Evolutionary conservation across 805 yeast species (phyloP), one percentile per base, ranked within the genome.

Genomic region (Metschnikowia peoriensis): DNA sequence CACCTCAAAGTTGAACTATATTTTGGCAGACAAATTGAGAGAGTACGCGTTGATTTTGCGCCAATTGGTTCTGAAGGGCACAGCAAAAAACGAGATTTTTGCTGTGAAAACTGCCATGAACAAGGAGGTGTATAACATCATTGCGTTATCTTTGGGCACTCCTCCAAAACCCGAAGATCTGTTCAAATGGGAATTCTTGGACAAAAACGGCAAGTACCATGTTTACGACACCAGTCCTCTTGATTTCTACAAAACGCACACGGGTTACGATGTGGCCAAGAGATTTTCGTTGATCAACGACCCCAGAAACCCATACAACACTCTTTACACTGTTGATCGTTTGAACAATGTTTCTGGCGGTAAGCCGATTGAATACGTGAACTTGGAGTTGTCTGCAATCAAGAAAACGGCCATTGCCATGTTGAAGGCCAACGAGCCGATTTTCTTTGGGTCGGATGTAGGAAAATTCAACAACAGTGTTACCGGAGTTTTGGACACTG

Each of bases 381-480:
- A 89, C 67, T 75, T 83, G 49, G 84, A 83, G 41, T 79, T 85
- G 53, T 79, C 79, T 15, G 72, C 72, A 8, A 72, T 89, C 51
- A 81, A 89, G 43, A 62, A 76, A 34, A 76, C 84, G 46, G 88
- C 89, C 29, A 81, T 88, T 38, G 78, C 81, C 61, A 82, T 89
- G 70, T 79, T 89, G 64, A 79, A 85, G 70, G 76, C 75, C 55
- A 84, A 88, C 69, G 86, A 86, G 72, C 86, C 96, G 0, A 89
- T 90, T 7, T 90, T 89, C 74, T 90, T 89, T 64, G 96, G 96
- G 11, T 85, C 92, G 15, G 96, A 89, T 67, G 89, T 92, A n/a
- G 94, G 93, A 27, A 85, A 86, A 66, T 89, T 76, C 70, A 80
- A 78, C 79, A 82, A 85, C 66, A 77, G 76, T 51, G 68, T 66